These are phyloP conservation scores for Eucalyptus pumila DNA, from an alignment of 345 rosid species.

Conservation along the genomic window DNA sequence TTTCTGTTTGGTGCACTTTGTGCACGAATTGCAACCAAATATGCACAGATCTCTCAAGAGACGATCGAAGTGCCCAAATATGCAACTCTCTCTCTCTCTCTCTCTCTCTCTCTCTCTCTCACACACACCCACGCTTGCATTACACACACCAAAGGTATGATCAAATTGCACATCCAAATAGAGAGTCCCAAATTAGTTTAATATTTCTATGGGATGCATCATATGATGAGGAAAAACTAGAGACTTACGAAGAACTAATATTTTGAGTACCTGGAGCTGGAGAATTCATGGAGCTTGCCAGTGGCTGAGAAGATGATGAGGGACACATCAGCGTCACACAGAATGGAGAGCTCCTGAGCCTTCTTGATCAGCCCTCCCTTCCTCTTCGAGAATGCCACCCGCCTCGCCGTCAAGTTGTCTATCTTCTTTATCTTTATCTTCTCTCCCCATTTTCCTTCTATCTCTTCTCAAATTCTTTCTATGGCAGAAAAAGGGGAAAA, in stretches of 20 bases:
- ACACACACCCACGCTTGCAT: no score
- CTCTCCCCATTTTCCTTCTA: slow-evolving; percentile 5
- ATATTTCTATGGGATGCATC: no score
- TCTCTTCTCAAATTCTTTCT: background rate
- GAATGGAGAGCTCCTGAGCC: slow-evolving; percentile 45
- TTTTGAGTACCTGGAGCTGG: slow-evolving; percentile 31
- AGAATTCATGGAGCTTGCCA: slow-evolving; percentile 35
- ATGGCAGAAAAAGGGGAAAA: background rate
- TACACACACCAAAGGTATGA: no score
- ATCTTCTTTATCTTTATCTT: slow-evolving; percentile 28
- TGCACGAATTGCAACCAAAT: background rate
- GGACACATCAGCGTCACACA: slow-evolving; percentile 43
- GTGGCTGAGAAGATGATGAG: slow-evolving; percentile 44
- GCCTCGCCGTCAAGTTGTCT: slow-evolving; percentile 44
- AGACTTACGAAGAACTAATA: no score
- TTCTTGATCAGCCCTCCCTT: slow-evolving; percentile 46
- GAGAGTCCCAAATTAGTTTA: no score
- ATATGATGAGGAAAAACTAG: no score
- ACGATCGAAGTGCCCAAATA: no score
- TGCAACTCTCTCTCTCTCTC: no score
- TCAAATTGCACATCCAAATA: no score
- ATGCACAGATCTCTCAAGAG: background rate
- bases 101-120: no score
- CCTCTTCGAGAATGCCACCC: slow-evolving; percentile 39
- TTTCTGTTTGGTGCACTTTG: background rate